Percentiles rank a stretch among this genome's conserved stretches.
Evolutionary conservation across 164 flowering plant species (phyloP).

Genomic region (Kalanchoe fedtschenkoi): DNA sequence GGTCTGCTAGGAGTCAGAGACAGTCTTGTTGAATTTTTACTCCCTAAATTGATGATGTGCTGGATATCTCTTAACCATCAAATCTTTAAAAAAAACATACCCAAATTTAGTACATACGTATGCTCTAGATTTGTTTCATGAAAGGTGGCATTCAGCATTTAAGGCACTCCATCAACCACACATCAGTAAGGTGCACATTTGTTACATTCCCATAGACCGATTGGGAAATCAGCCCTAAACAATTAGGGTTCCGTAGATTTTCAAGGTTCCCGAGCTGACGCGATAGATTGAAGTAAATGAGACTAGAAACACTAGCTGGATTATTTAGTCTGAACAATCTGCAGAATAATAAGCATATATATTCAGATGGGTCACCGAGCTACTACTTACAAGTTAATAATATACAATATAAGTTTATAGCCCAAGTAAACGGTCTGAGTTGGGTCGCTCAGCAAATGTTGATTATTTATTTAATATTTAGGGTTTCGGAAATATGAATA

Average conservation of each 20-base stretch:
- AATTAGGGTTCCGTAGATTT: background rate
- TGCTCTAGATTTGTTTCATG: background rate
- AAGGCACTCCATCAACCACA: background rate
- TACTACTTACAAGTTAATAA: no score
- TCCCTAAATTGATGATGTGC: no score
- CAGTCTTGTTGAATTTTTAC: no score
- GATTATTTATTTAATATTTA: background rate
- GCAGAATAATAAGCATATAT: background rate
- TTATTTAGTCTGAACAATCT: background rate
- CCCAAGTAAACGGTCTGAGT: background rate
- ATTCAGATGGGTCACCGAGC: no score
- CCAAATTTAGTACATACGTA: no score
- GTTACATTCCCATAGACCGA: background rate
- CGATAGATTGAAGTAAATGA: background rate
- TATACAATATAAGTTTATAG: no score
- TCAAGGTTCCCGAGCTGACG: background rate
- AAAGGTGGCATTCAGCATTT: background rate
- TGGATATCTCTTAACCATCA: no score
- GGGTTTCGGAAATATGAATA: background rate
- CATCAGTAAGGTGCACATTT: background rate
- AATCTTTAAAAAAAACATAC: no score
- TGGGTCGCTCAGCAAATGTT: background rate
- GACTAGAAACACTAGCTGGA: background rate
- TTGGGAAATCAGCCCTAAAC: background rate
- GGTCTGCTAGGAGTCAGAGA: no score